A percentile compares a stretch with the other conserved stretches of the same genome.
Conservation (phyloP, 768 basidiomycete species). For the Amanita phalloides region DNA sequence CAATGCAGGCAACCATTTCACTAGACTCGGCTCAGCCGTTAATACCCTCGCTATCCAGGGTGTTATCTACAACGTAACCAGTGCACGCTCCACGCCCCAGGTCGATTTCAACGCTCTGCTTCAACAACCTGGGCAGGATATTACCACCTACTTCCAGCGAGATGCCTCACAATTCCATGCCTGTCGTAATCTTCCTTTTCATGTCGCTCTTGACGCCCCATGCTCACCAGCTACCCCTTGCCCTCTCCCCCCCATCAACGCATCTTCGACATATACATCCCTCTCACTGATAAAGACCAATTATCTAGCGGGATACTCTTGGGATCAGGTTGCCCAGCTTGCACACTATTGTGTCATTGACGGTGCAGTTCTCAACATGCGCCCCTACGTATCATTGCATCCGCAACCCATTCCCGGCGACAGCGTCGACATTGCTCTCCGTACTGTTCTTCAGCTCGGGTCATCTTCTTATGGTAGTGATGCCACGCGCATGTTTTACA, state of each 20-base stretch:
- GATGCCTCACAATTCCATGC: slow-evolving; percentile 48
- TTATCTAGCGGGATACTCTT: slow-evolving; percentile 76
- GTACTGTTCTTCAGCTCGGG: slow-evolving; percentile 48
- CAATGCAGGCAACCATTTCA: slow-evolving; percentile 32
- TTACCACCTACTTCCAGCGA: slow-evolving; percentile 79
- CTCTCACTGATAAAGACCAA: slow-evolving; percentile 59
- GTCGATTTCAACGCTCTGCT: slow-evolving; percentile 53
- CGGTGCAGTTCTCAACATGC: slow-evolving; percentile 89
- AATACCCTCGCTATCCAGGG: slow-evolving; percentile 75
- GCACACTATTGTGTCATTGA: slow-evolving; percentile 80
- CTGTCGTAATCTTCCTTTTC: slow-evolving; percentile 54
- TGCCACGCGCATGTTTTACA: slow-evolving; percentile 80
- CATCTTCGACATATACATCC: slow-evolving; percentile 42
- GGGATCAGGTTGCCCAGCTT: slow-evolving; percentile 74
- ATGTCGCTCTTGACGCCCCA: slow-evolving; percentile 63
- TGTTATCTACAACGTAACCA: slow-evolving; percentile 61
- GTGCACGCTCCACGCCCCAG: slow-evolving; percentile 33
- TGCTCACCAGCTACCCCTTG: slow-evolving; percentile 57
- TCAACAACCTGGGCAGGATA: slow-evolving; percentile 69
- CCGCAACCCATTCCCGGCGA: slow-evolving; percentile 60
- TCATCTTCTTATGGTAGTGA: slow-evolving; percentile 64
- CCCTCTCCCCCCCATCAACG: slow-evolving; percentile 50
- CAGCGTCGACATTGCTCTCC: slow-evolving; percentile 73
- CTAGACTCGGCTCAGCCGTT: slow-evolving; percentile 41
- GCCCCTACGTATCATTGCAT: slow-evolving; percentile 73